Base-by-base conservation (phyloP, 352 stramenopile genomes). In the Pythium insidiosum region DNA sequence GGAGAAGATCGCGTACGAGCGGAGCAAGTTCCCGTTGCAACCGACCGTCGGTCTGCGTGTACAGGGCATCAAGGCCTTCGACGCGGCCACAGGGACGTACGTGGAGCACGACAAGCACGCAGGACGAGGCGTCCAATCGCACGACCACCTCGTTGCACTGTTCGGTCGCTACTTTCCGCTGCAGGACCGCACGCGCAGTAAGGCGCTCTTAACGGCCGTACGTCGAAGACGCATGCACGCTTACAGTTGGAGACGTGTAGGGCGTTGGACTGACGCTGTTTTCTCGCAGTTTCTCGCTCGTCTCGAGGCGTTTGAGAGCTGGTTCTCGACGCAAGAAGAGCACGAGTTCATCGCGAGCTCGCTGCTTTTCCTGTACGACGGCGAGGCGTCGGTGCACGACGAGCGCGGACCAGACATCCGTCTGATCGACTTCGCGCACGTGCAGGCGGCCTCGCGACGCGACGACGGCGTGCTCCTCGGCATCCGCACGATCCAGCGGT, bases 341-440 rank as follows among this genome's bases (percentile, higher is more conserved):
- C 79, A 85, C 22, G 59, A 77, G 40, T 98, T 98, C 67, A 96
- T 96, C 63, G 87, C 88, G 2, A 97, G 89, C 50, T 98, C 93
- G 12, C 74, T 98, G 47, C 61, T 98, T 37, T 94, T 98, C 34
- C 67, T 97, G 5, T 98, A 97, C 65, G 85, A 97, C 61, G 85
- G 71, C 33, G 52, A 79, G 11, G 26, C 13, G 6, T 7, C 20
- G 2, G 39, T 38, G 13, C 51, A 33, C 23, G 18, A 25, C 19
- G 29, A 13, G 15, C 33, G 33, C n/a, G 35, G 9, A 16, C n/a
- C n/a, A n/a, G 76, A 92, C 52, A 82, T 91, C 30, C 76, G 76
- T 0, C 68, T 93, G 23, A 93, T 93, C 24, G 81, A 93, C 49
- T 93, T 93, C 58, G 78, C 81, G n/a, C 81, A 93, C 43, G 67